Evolutionary conservation across 2,329 filamentous ascomycete species (phyloP).

Genomic region (Aspergillus ibericus): DNA sequence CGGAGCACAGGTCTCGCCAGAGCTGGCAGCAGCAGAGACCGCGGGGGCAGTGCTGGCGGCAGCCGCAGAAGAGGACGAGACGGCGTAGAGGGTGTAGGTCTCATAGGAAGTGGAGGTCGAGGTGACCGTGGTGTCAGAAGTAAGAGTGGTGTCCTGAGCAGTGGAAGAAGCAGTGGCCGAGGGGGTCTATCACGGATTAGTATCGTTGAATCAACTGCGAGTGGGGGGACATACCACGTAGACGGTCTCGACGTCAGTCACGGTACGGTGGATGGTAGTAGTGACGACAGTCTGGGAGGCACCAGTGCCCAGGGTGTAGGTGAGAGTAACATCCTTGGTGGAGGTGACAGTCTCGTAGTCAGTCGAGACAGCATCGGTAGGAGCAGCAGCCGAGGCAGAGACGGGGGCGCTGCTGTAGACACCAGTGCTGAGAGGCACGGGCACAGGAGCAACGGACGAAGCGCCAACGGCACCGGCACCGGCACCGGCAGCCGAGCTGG

Average conservation of each 20-base stretch:
- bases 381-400: neutral
- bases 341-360: conserved; percentile 16
- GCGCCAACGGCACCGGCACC: neutral
- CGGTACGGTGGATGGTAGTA: conserved; percentile 38
- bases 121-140: conserved; percentile 33
- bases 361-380: neutral
- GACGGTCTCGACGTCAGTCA: conserved; percentile 29
- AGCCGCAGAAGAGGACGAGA: conserved; percentile 18
- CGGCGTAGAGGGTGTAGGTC: conserved; percentile 27
- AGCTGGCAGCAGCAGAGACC: conserved; percentile 1
- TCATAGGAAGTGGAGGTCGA: conserved; percentile 11
- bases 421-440: conserved; percentile 26
- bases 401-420: conserved; percentile 12
- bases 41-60: conserved; percentile 9
- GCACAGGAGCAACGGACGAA: conserved; percentile 13
- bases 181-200: conserved; percentile 7
- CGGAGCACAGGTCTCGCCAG: conserved; percentile 15
- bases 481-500: neutral
- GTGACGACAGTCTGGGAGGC: conserved; percentile 38
- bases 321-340: conserved; percentile 33
- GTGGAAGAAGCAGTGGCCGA: conserved; percentile 5
- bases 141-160: conserved; percentile 9
- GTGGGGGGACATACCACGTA: conserved; percentile 23
- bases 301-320: conserved; percentile 43
- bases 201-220: neutral